Conservation (phyloP, 2,329 filamentous ascomycete genomes). For the Massarina eburnea region DNA sequence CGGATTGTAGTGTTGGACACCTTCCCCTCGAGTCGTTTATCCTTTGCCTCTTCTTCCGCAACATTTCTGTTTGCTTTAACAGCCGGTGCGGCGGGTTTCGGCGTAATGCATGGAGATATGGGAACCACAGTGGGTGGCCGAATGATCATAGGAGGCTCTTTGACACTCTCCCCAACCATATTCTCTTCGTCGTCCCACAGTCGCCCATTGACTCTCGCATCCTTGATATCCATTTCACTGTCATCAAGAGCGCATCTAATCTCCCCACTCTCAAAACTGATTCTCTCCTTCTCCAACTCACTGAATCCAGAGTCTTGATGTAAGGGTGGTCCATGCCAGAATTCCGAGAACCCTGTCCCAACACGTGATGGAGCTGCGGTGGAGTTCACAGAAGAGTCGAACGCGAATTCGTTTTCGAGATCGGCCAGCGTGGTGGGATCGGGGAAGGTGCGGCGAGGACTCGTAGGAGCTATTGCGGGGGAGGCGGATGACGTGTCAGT, state of each 20-base stretch:
- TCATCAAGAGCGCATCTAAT: slow-evolving; percentile 22
- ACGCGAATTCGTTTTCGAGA: slow-evolving; percentile 34
- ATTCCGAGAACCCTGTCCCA: slow-evolving; percentile 26
- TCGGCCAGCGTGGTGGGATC: slow-evolving; percentile 27
- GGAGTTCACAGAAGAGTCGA: slow-evolving; percentile 28
- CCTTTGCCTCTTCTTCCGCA: slow-evolving; percentile 13
- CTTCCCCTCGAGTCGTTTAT: slow-evolving; percentile 34
- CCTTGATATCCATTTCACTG: slow-evolving; percentile 12
- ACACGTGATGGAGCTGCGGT: slow-evolving; percentile 27
- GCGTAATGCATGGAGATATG: too few species aligned
- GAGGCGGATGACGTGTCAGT: slow-evolving; percentile 8
- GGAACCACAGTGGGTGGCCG: too few species aligned
- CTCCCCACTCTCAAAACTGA: slow-evolving; percentile 25
- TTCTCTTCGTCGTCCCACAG: slow-evolving; percentile 21
- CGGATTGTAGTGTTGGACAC: slow-evolving; percentile 34
- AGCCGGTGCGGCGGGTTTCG: slow-evolving; percentile 3
- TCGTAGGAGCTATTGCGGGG: not conserved
- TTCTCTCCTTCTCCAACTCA: slow-evolving; percentile 19
- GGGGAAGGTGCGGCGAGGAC: slow-evolving; percentile 11
- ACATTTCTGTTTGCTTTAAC: slow-evolving; percentile 13
- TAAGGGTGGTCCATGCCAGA: slow-evolving; percentile 32
- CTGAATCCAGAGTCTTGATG: slow-evolving; percentile 42
- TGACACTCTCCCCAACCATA: too few species aligned
- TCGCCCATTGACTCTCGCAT: slow-evolving; percentile 23
- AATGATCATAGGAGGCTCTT: too few species aligned